These are phyloP conservation scores for Phytophthora litchii DNA, from an alignment of 352 stramenopile species.

Conservation along the genomic window DNA sequence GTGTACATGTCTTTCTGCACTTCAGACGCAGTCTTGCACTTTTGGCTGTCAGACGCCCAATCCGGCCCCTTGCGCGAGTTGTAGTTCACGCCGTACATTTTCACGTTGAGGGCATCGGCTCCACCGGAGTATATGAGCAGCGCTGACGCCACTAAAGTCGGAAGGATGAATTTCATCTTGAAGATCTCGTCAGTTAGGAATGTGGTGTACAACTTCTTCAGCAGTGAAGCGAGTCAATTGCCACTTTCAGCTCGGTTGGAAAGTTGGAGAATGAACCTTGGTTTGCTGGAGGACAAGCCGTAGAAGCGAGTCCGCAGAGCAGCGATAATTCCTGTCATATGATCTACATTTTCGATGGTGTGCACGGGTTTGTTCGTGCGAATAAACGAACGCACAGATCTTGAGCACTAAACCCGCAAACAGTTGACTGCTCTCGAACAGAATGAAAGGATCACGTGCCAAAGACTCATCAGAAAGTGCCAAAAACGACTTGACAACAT, in stretches of 20 bases:
- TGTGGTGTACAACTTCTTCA: constrained; percentile 1
- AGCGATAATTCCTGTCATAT: neutral
- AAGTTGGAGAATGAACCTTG: constrained; percentile 9
- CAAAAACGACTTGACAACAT: no score
- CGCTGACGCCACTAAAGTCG: constrained; percentile 14
- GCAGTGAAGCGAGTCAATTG: neutral
- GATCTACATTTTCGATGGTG: neutral
- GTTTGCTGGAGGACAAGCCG: neutral
- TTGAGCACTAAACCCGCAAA: no score
- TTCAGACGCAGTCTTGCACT: constrained; percentile 55
- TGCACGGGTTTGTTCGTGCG: neutral
- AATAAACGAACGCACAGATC: no score
- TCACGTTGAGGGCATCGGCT: constrained; percentile 50
- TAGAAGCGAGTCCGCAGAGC: constrained; percentile 1
- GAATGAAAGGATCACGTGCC: no score
- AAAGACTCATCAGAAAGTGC: no score
- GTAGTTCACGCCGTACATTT: constrained; percentile 76
- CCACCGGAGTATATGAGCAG: constrained; percentile 18
- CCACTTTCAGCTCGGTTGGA: constrained; percentile 5
- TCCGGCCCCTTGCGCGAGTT: constrained; percentile 64
- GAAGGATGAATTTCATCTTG: constrained; percentile 38
- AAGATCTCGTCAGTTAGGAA: neutral
- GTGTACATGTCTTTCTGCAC: constrained; percentile 62
- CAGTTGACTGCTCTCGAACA: no score
- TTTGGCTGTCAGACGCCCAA: constrained; percentile 41